Evolutionary conservation across 805 yeast genomes (phyloP).

Genomic region (Naumovozyma baii): DNA sequence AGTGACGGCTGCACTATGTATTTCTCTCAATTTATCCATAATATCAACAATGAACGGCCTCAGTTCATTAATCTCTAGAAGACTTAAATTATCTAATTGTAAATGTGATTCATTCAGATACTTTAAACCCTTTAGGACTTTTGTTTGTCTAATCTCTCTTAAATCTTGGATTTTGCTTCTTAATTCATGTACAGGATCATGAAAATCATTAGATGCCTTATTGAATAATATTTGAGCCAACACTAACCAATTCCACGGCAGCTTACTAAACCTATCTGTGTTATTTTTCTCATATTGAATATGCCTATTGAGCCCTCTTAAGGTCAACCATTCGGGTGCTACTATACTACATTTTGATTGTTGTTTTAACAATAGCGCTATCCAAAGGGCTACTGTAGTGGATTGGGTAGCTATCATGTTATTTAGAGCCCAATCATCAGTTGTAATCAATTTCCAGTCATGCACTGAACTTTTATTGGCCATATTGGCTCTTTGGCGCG

Average conservation of each 20-base stretch:
- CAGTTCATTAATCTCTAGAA: slow-evolving; percentile 79
- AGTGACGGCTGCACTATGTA: slow-evolving; percentile 27
- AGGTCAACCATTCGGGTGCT: slow-evolving; percentile 76
- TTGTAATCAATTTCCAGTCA: slow-evolving; percentile 29
- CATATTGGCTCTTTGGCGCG: slow-evolving; percentile 14
- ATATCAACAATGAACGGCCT: slow-evolving; percentile 72
- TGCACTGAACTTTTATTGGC: slow-evolving; percentile 1
- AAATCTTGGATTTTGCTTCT: slow-evolving; percentile 71
- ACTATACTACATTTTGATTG: slow-evolving; percentile 81
- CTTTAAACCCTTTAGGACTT: slow-evolving; percentile 69
- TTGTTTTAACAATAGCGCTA: slow-evolving; percentile 70
- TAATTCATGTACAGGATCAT: slow-evolving; percentile 61
- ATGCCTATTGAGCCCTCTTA: slow-evolving; percentile 41
- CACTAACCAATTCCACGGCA: slow-evolving; percentile 90
- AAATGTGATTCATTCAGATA: slow-evolving; percentile 76
- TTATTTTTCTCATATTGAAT: slow-evolving; percentile 58
- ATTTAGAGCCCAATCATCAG: slow-evolving; percentile 27
- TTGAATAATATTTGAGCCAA: slow-evolving; percentile 56
- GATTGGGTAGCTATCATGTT: slow-evolving; percentile 51
- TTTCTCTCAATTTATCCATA: slow-evolving; percentile 64
- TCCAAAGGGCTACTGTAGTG: slow-evolving; percentile 72
- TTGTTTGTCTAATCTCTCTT: slow-evolving; percentile 71
- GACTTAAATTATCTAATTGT: slow-evolving; percentile 70
- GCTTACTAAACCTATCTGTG: slow-evolving; percentile 49
- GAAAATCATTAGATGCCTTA: slow-evolving; percentile 68